A percentile compares a stretch with the other conserved stretches of the same genome.
These are phyloP conservation scores for Casuarina glauca DNA, from an alignment of 306 rosid genomes.

Conservation along the genomic window DNA sequence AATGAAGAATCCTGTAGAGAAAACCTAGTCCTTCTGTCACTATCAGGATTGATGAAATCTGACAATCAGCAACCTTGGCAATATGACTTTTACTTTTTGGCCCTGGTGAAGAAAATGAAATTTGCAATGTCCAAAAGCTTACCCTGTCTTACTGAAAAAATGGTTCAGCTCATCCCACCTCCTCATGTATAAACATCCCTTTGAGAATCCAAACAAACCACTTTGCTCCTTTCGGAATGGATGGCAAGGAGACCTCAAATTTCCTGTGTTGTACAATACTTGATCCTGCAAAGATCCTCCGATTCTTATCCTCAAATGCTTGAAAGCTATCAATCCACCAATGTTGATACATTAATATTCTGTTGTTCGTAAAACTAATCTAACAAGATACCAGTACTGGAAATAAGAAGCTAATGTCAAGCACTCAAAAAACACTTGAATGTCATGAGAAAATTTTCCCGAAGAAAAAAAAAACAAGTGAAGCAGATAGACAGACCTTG, in stretches of 20 bases:
- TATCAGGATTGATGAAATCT: slow-evolving; percentile 10
- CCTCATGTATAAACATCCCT: slow-evolving; percentile 82
- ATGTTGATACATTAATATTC: slow-evolving; percentile 29
- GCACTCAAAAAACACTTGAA: slow-evolving; percentile 9
- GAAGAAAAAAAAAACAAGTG: slow-evolving; percentile 7
- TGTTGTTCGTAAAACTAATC: slow-evolving; percentile 16
- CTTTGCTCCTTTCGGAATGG: slow-evolving; percentile 65
- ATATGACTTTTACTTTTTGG: neutral
- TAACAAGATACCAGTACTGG: slow-evolving; percentile 5
- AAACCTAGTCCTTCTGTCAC: neutral
- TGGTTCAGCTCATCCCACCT: slow-evolving; percentile 95
- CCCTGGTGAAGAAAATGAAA: neutral
- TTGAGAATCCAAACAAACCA: slow-evolving; percentile 85
- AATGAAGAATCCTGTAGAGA: slow-evolving; percentile 2
- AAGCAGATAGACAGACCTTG: slow-evolving; percentile 56
- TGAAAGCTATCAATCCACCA: slow-evolving; percentile 65
- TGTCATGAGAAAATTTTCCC: slow-evolving; percentile 5
- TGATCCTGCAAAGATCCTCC: slow-evolving; percentile 98
- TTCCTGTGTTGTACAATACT: slow-evolving; percentile 72
- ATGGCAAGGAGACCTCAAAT: slow-evolving; percentile 66
- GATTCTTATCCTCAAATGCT: slow-evolving; percentile 85
- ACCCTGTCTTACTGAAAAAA: slow-evolving; percentile 77
- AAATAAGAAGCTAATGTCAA: slow-evolving; percentile 6
- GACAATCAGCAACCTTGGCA: neutral
- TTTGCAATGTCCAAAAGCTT: slow-evolving; percentile 29